Conservation (phyloP, 345 rosid species). For the Alliaria petiolata region DNA sequence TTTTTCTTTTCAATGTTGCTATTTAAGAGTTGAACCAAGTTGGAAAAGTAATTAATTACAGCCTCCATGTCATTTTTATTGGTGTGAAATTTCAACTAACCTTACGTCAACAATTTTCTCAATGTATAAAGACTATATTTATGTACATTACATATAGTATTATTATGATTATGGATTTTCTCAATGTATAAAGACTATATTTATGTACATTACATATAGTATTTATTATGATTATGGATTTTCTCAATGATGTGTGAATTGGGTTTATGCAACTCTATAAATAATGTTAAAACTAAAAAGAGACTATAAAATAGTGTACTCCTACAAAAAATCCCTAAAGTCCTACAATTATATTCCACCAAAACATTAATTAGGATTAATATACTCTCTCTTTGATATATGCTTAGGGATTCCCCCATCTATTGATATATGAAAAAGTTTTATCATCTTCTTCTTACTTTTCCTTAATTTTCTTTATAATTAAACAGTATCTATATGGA, state of each 20-base stretch:
- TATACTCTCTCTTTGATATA: background rate
- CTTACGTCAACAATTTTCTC: too few relatives aligned
- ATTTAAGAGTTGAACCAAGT: background rate
- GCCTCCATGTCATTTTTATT: too few relatives aligned
- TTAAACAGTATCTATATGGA: background rate
- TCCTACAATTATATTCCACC: constrained; percentile 1
- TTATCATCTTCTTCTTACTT: background rate
- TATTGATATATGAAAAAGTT: background rate
- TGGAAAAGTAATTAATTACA: too few relatives aligned
- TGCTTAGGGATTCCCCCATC: background rate
- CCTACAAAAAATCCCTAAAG: background rate
- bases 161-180: too few relatives aligned
- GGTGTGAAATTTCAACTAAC: too few relatives aligned
- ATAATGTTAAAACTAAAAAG: too few relatives aligned
- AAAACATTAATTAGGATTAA: background rate
- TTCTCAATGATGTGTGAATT: background rate
- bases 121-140: too few relatives aligned
- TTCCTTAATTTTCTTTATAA: background rate
- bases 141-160: too few relatives aligned
- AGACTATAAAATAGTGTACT: background rate
- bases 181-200: too few relatives aligned
- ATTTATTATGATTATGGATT: too few relatives aligned
- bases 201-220: too few relatives aligned
- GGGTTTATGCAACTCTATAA: background rate
- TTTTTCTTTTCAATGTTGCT: background rate